Percentiles rank a stretch among this genome's conserved stretches.
Conservation (phyloP, 805 yeast species). For the Priceomyces fermenticarens region DNA sequence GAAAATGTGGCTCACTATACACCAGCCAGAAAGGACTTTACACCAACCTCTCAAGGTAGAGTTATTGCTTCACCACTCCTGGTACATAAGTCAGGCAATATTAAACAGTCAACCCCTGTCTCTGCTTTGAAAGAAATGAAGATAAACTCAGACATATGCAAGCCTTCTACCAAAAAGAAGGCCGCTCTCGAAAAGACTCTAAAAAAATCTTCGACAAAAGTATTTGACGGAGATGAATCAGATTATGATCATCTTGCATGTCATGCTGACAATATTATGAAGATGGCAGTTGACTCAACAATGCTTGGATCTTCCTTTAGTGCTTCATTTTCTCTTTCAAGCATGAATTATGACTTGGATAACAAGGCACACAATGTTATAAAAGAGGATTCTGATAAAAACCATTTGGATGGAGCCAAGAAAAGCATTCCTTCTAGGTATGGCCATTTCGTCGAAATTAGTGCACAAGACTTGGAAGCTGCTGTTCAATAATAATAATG, state of each 20-base stretch:
- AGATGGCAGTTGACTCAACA: conserved; percentile 48
- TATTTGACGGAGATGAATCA: conserved; percentile 15
- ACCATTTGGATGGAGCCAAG: conserved; percentile 16
- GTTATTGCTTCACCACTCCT: conserved; percentile 17
- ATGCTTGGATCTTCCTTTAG: conserved; percentile 42
- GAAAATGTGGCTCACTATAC: neutral
- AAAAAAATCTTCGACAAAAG: neutral
- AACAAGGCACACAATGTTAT: conserved; percentile 10
- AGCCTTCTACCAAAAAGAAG: conserved; percentile 2
- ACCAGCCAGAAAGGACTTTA: neutral
- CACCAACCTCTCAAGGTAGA: conserved; percentile 3
- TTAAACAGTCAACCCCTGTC: conserved; percentile 25
- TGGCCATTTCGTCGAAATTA: conserved; percentile 29
- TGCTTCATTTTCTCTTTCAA: conserved; percentile 28
- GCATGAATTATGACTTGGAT: conserved; percentile 10
- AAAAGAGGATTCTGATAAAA: conserved; percentile 19
- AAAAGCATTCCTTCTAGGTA: conserved; percentile 9
- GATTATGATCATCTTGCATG: conserved; percentile 41
- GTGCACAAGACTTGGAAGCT: conserved; percentile 34
- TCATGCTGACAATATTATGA: conserved; percentile 43
- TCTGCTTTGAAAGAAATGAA: conserved; percentile 17
- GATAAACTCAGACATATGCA: conserved; percentile 12
- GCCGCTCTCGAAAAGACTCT: neutral
- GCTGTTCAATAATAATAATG: conserved; percentile 19
- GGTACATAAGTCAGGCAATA: conserved; percentile 4